These are phyloP conservation scores for Pseudonectria buxi DNA, from an alignment of 2,329 filamentous ascomycete species.

Conservation along the genomic window DNA sequence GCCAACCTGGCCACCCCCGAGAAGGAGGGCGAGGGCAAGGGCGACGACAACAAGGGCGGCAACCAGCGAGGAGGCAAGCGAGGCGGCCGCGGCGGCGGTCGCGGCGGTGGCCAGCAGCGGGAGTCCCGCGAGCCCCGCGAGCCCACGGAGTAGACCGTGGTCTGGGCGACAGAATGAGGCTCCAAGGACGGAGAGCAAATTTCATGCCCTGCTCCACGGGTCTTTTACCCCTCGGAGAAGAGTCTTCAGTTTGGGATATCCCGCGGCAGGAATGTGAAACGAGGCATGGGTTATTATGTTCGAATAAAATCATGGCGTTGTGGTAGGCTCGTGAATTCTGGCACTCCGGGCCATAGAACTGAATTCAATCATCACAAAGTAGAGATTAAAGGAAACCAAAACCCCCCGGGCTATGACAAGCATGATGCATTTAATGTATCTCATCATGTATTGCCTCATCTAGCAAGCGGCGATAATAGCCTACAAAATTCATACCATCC, in stretches of 20 bases:
- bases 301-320: conserved; percentile 33
- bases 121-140: conserved; percentile 40
- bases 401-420: not conserved
- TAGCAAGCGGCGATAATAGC: conserved; percentile 22
- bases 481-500: conserved; percentile 26
- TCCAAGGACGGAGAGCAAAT: conserved; percentile 2
- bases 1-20: conserved; percentile 52
- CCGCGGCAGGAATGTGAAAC: conserved; percentile 22
- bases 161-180: conserved; percentile 7
- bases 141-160: conserved; percentile 21
- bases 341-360: conserved; percentile 27
- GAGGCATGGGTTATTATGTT: conserved; percentile 27
- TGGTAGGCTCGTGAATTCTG: conserved; percentile 28
- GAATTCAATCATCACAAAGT: conserved; percentile 29
- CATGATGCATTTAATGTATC: conserved; percentile 5
- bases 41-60: conserved; percentile 36
- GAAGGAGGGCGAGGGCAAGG: conserved; percentile 43
- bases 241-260: conserved; percentile 8
- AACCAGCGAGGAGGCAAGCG: conserved; percentile 45
- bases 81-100: conserved; percentile 44
- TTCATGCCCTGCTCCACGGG: not conserved
- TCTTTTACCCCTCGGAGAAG: conserved; percentile 5
- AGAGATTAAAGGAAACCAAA: conserved; percentile 2
- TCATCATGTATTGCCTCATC: conserved; percentile 24
- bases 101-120: conserved; percentile 45